Evolutionary conservation across 108 stramenopile species (phyloP).

Genomic region (Mayamaea pseudoterrestris): DNA sequence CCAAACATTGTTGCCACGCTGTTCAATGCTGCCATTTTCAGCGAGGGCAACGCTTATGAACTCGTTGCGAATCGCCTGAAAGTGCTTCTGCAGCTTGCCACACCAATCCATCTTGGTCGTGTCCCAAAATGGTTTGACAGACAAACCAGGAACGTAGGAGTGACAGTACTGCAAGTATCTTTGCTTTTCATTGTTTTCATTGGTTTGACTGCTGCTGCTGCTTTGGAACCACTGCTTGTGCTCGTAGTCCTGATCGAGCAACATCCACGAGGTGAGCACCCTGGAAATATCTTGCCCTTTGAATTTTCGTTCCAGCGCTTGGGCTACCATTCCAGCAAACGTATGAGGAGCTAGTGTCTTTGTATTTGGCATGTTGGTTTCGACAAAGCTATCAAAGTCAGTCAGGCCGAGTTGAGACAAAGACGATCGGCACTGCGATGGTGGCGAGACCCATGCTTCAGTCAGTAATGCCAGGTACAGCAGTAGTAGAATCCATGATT

Average conservation of each 20-base stretch:
- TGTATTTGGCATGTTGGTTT: neutral
- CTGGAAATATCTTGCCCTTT: conserved; percentile 28
- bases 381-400: too few species aligned
- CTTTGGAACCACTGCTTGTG: conserved; percentile 45
- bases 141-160: conserved; percentile 68
- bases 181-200: conserved; percentile 16
- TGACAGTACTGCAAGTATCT: conserved; percentile 60
- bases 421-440: too few species aligned
- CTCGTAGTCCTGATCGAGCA: conserved; percentile 53
- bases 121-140: conserved; percentile 59
- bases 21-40: conserved; percentile 28
- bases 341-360: conserved; percentile 39
- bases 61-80: conserved; percentile 58
- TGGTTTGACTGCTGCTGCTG: neutral
- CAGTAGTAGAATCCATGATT: too few species aligned
- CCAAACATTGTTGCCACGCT: conserved; percentile 81
- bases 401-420: too few species aligned
- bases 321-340: conserved; percentile 66
- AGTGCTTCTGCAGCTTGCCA: conserved; percentile 35
- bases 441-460: too few species aligned
- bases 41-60: conserved; percentile 42
- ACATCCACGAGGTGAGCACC: conserved; percentile 61
- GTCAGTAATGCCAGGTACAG: too few species aligned
- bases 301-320: conserved; percentile 39
- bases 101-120: conserved; percentile 44